These are phyloP conservation scores for Phoma sp. DNA, from an alignment of 2,329 filamentous ascomycete genomes.

Conservation along the genomic window DNA sequence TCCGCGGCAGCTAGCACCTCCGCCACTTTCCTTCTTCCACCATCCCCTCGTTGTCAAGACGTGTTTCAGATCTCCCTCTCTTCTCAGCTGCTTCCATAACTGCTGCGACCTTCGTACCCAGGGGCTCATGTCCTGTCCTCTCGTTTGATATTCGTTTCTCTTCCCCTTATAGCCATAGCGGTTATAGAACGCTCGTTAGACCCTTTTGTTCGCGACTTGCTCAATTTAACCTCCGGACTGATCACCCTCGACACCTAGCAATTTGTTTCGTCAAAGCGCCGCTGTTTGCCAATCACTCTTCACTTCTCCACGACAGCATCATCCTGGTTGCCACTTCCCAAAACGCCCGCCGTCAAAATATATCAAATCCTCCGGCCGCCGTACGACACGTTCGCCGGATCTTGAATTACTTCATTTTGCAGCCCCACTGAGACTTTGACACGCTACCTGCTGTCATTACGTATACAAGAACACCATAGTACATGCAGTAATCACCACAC, in stretches of 20 bases:
- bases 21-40: slow-evolving; percentile 36
- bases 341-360: slow-evolving; percentile 3
- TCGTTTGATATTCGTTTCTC: slow-evolving; percentile 47
- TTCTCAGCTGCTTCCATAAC: slow-evolving; percentile 32
- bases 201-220: slow-evolving; percentile 8
- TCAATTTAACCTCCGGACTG: slow-evolving; percentile 23
- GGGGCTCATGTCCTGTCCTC: slow-evolving; percentile 42
- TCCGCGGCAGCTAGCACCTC: slow-evolving; percentile 36
- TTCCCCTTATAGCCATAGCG: slow-evolving; percentile 30
- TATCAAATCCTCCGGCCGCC: slow-evolving; percentile 3
- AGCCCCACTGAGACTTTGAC: not conserved
- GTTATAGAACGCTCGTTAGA: slow-evolving; percentile 40
- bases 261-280: slow-evolving; percentile 17
- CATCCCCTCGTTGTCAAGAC: slow-evolving; percentile 35
- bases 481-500: slow-evolving; percentile 24
- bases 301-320: slow-evolving; percentile 6
- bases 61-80: slow-evolving; percentile 42
- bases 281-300: slow-evolving; percentile 5
- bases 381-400: not conserved
- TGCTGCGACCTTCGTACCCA: slow-evolving; percentile 30
- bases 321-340: slow-evolving; percentile 7
- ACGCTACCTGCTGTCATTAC: not conserved
- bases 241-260: slow-evolving; percentile 21
- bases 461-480: slow-evolving; percentile 10
- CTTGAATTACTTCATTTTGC: not conserved